Evolutionary conservation across 2,329 filamentous ascomycete species (phyloP), one percentile per base, ranked within the genome.

Genomic region (Capronia epimyces): DNA sequence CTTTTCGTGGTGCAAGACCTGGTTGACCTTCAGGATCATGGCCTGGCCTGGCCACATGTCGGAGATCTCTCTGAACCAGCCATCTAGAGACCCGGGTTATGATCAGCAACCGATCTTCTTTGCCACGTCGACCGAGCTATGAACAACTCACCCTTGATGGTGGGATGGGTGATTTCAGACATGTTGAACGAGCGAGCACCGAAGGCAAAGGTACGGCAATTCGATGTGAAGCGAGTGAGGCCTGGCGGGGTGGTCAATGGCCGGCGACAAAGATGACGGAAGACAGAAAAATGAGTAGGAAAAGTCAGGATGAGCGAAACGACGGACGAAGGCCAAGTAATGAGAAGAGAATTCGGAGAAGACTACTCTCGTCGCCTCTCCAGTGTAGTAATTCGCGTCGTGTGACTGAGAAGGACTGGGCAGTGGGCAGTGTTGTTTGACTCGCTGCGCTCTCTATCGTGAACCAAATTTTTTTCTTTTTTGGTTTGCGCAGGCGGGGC

Each of bases 11-110:
- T 96, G 90, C 58, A 98, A 80, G 67, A 98, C 84, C 79, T 96
- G 88, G 72, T 98, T 91, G 74, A 98, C 93, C 75, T 87, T 89
- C 69, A 95, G 85, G 63, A 87, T 96, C 91, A 97, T 97, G 70
- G 93, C 93, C 78, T 97, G 93, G 71, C 93, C 89, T 58, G 93
- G 91, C 93, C 93, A 98, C 91, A 98, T 97, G 69, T 93, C 78
- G 64, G 87, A 95, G 75, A 95, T 90, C 78, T 98, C 93, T 73
- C 89, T 87, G 86, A 98, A 98, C 93, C 93, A 98, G 77, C 91
- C 93, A 95, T 97, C 93, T 95, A 21, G 5, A 63, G 39, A n/a
- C 42, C 12, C 16, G 29, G 18, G 18, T 18, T 31, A n/a, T 27
- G 16, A 22, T 42, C 29, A 39, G 22, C 27, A 4, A 12, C 9